phyloP scores from a whole-genome alignment of 306 rosid species.

The Castanea mollissima region DNA sequence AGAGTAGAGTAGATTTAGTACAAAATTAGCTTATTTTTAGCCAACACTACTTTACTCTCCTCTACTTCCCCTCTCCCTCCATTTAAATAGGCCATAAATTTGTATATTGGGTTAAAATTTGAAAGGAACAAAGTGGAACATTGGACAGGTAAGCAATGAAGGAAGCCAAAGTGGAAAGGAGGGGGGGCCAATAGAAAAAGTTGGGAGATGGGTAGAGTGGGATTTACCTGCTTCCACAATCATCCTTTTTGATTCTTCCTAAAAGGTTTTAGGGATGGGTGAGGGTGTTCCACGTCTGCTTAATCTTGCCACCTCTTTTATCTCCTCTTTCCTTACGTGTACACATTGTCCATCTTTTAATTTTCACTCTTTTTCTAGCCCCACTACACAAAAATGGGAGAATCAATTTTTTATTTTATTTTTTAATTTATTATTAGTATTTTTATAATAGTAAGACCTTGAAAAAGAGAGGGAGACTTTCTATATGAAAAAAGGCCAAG shows the following conservation, averaged over 20 bases:
- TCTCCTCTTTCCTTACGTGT: background rate
- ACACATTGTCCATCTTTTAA: background rate
- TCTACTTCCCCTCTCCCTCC: too few species aligned
- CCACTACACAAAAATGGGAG: background rate
- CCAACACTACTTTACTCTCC: too few species aligned
- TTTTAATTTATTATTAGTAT: too few species aligned
- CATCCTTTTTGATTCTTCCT: constrained; percentile 35
- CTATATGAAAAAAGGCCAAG: too few species aligned
- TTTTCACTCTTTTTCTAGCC: background rate
- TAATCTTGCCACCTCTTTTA: background rate
- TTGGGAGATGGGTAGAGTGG: background rate
- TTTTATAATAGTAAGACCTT: too few species aligned
- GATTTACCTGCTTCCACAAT: constrained; percentile 45
- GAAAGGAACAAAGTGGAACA: background rate
- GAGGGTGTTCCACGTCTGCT: constrained; percentile 43
- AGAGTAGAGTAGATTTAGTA: too few species aligned
- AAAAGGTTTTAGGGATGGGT: constrained; percentile 29
- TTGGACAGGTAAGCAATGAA: background rate
- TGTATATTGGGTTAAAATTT: background rate
- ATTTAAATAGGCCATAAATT: background rate
- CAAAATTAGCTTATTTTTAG: too few species aligned
- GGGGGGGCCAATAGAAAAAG: background rate
- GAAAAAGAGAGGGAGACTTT: too few species aligned
- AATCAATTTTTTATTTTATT: background rate
- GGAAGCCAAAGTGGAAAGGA: constrained; percentile 11